phyloP scores from a whole-genome alignment of 2,329 filamentous ascomycete genomes.

The Endoconidiophora polonica region DNA sequence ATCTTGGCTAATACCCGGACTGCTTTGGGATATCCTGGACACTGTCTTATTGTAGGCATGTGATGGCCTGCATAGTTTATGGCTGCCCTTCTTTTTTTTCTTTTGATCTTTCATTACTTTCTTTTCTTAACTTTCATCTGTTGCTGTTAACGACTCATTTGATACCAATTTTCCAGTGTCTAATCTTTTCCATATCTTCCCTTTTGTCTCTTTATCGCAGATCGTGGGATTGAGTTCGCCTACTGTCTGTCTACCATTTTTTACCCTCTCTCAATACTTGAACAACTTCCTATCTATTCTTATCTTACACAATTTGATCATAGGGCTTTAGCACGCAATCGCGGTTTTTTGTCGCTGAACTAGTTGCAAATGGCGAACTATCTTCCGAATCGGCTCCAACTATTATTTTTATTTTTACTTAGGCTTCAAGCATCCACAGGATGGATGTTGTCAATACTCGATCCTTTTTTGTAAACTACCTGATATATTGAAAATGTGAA shows the following conservation, averaged over 20 bases:
- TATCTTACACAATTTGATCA: too few relatives aligned
- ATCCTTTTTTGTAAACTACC: too few relatives aligned
- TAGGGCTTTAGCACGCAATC: too few relatives aligned
- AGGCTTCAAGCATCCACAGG: neutral
- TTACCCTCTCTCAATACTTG: too few relatives aligned
- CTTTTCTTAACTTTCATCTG: neutral
- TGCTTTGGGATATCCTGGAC: neutral
- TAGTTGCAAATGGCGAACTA: too few relatives aligned
- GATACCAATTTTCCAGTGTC: slow-evolving; percentile 3
- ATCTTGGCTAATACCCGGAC: neutral
- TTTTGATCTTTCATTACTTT: neutral
- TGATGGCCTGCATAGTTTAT: too few relatives aligned
- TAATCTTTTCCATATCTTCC: neutral
- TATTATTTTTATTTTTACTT: neutral
- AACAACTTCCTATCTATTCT: too few relatives aligned
- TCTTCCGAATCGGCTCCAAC: too few relatives aligned
- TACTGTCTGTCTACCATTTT: too few relatives aligned
- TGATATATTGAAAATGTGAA: too few relatives aligned
- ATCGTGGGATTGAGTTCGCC: neutral
- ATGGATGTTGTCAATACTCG: neutral
- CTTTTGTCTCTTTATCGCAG: neutral
- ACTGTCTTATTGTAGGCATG: neutral
- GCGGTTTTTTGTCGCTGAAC: too few relatives aligned
- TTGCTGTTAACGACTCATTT: neutral
- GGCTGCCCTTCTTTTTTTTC: neutral